Conservation (phyloP, 1,284 basidiomycete genomes). For the Apiotrichum siamense region DNA sequence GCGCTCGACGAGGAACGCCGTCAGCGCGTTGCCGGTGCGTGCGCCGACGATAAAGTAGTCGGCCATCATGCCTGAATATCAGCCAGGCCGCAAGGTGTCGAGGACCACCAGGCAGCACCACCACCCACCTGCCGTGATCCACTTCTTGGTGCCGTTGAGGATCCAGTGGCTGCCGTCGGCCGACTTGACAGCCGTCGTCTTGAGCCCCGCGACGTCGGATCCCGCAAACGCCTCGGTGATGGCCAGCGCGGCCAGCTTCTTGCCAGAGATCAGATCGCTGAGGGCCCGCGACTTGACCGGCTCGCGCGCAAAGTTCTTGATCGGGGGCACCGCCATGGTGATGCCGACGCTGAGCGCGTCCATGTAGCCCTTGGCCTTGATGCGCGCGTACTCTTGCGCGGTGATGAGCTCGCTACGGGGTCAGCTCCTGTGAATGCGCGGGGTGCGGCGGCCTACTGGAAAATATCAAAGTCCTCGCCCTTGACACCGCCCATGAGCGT, state of each 20-base stretch:
- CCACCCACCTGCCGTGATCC: slow-evolving; percentile 98
- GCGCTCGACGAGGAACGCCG: slow-evolving; percentile 74
- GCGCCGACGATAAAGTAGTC: slow-evolving; percentile 46
- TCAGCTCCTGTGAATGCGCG: background rate
- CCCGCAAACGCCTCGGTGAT: slow-evolving; percentile 86
- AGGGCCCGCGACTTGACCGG: slow-evolving; percentile 55
- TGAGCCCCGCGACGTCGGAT: slow-evolving; percentile 76
- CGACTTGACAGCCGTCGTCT: slow-evolving; percentile 73
- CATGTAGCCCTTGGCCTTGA: slow-evolving; percentile 73
- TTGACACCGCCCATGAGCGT: slow-evolving; percentile 76
- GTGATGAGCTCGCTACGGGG: slow-evolving; percentile 58
- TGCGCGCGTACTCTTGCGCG: slow-evolving; percentile 75
- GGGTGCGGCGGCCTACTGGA: slow-evolving; percentile 42
- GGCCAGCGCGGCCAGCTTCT: slow-evolving; percentile 69
- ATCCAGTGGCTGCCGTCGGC: slow-evolving; percentile 67
- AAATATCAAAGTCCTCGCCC: slow-evolving; percentile 80
- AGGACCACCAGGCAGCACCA: no score
- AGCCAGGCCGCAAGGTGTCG: no score
- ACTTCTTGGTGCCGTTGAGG: slow-evolving; percentile 80
- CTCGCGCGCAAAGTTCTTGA: slow-evolving; percentile 57
- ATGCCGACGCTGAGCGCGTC: slow-evolving; percentile 70
- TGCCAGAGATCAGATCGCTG: slow-evolving; percentile 66
- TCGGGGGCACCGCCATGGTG: slow-evolving; percentile 66
- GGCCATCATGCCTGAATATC: slow-evolving; percentile 56
- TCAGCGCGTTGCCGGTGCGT: slow-evolving; percentile 49